A percentile compares a stretch with the other conserved stretches of the same genome.
These are phyloP conservation scores for Lunasporangiospora selenospora DNA, from an alignment of 192 early-diverging fungal genomes.

Conservation along the genomic window DNA sequence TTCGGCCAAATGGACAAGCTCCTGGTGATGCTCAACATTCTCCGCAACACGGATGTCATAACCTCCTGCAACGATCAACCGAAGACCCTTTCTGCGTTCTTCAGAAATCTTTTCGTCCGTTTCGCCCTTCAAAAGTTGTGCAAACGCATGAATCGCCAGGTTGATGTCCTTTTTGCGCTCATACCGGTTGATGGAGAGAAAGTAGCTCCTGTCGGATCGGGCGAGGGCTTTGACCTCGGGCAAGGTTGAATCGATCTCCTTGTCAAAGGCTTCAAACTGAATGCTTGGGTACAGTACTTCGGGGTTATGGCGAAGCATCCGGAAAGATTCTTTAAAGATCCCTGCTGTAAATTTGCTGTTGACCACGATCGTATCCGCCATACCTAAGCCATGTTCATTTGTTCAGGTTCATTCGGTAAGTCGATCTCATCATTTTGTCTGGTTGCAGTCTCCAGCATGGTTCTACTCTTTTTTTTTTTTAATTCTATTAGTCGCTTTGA, in stretches of 20 bases:
- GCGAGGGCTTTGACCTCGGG: conserved; percentile 59
- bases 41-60: conserved; percentile 87
- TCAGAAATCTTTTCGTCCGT: conserved; percentile 3
- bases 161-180: conserved; percentile 92
- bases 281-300: conserved; percentile 88
- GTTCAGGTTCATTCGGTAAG: no score
- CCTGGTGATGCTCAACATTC: conserved; percentile 83
- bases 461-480: no score
- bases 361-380: conserved; percentile 91
- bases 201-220: conserved; percentile 29
- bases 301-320: conserved; percentile 62
- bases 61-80: conserved; percentile 85
- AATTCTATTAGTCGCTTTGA: no score
- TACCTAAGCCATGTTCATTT: conserved; percentile 58
- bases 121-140: conserved; percentile 41
- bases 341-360: conserved; percentile 89
- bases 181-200: conserved; percentile 96
- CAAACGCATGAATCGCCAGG: conserved; percentile 82
- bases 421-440: no score
- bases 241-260: conserved; percentile 58
- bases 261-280: conserved; percentile 75
- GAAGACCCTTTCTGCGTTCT: conserved; percentile 45
- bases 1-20: conserved; percentile 68
- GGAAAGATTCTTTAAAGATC: conserved; percentile 78
- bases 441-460: no score